Conservation (phyloP, 179 eudicot species). For the Camellia oleifera region DNA sequence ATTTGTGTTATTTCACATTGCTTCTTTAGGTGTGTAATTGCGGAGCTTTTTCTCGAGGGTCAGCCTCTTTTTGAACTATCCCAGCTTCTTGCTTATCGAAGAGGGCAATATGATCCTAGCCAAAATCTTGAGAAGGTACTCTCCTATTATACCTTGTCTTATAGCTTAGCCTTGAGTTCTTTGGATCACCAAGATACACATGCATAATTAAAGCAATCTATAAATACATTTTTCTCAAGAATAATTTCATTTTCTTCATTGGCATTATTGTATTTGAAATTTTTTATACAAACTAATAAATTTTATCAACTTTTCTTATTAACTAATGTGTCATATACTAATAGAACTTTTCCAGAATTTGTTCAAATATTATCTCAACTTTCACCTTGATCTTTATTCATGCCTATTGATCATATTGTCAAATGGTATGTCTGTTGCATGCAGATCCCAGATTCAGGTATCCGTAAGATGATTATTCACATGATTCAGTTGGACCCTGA, state of each 20-base stretch:
- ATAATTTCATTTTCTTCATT: no score
- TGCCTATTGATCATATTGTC: slow-evolving; percentile 15
- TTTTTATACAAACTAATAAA: no score
- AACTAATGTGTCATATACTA: no score
- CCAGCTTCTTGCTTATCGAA: slow-evolving; percentile 90
- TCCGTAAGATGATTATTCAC: slow-evolving; percentile 97
- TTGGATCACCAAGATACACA: no score
- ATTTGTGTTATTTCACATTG: slow-evolving; percentile 9
- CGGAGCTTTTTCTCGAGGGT: slow-evolving; percentile 96
- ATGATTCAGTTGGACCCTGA: slow-evolving; percentile 97
- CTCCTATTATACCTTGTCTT: slow-evolving; percentile 2
- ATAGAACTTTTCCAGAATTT: not conserved
- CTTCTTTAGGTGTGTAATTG: slow-evolving; percentile 82
- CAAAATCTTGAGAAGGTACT: slow-evolving; percentile 93
- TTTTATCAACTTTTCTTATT: no score
- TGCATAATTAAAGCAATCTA: no score
- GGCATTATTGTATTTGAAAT: no score
- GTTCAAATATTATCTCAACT: not conserved
- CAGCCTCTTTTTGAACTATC: slow-evolving; percentile 95
- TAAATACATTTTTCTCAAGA: no score
- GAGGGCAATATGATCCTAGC: slow-evolving; percentile 95
- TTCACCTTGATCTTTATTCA: not conserved
- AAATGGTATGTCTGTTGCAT: slow-evolving; percentile 9
- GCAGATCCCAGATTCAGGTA: slow-evolving; percentile 94
- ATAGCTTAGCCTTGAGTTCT: not conserved